These are phyloP conservation scores for Parastagonospora nodorum DNA, from an alignment of 2,329 filamentous ascomycete genomes.

Conservation along the genomic window DNA sequence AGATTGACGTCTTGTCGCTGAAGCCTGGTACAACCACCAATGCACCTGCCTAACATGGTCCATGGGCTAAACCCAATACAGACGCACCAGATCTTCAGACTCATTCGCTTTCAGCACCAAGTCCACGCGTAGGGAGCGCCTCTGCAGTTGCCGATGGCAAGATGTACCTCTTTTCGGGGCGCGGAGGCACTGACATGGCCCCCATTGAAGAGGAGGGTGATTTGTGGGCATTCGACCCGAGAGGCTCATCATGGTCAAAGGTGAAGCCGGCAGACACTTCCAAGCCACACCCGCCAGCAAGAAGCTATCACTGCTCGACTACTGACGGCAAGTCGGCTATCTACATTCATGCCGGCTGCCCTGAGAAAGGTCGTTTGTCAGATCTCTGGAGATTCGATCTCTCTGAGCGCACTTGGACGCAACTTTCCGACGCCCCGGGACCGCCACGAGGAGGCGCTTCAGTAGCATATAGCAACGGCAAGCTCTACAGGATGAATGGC, in stretches of 20 bases:
- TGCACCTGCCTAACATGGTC: slow-evolving; percentile 22
- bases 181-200: slow-evolving; percentile 69
- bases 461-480: slow-evolving; percentile 66
- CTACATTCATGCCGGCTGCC: slow-evolving; percentile 77
- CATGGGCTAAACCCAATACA: slow-evolving; percentile 39
- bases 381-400: slow-evolving; percentile 84
- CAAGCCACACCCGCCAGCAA: slow-evolving; percentile 62
- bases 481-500: slow-evolving; percentile 79
- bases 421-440: slow-evolving; percentile 69
- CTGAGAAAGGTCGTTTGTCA: slow-evolving; percentile 64
- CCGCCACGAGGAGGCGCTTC: slow-evolving; percentile 69
- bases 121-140: slow-evolving; percentile 74
- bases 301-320: slow-evolving; percentile 73
- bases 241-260: slow-evolving; percentile 66
- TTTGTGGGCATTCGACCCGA: slow-evolving; percentile 77
- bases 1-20: slow-evolving; percentile 69
- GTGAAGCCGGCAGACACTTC: slow-evolving; percentile 61
- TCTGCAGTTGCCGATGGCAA: slow-evolving; percentile 69
- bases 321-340: slow-evolving; percentile 71
- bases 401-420: slow-evolving; percentile 66
- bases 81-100: slow-evolving; percentile 48
- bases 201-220: slow-evolving; percentile 75
- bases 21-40: slow-evolving; percentile 9
- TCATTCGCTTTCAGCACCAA: slow-evolving; percentile 56
- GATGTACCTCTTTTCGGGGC: slow-evolving; percentile 82